phyloP scores from a whole-genome alignment of 306 rosid species.

The Cucurbita moschata region DNA sequence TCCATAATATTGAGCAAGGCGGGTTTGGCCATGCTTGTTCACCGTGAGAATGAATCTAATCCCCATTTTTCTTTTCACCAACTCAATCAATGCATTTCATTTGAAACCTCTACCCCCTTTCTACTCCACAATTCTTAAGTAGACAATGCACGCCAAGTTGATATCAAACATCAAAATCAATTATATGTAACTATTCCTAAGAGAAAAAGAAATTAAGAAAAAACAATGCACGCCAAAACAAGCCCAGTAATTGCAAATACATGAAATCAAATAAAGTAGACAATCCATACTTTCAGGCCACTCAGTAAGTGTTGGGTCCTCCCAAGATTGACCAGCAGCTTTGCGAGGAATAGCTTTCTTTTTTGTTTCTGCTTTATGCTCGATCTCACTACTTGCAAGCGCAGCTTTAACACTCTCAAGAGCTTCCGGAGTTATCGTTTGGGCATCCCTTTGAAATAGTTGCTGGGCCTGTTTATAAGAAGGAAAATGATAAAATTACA shows the following conservation, averaged over 20 bases:
- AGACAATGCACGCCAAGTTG: neutral
- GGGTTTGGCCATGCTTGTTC: slow-evolving; percentile 90
- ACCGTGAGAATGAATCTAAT: slow-evolving; percentile 89
- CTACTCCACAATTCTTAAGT: neutral
- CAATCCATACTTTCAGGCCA: slow-evolving; percentile 81
- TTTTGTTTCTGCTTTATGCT: slow-evolving; percentile 66
- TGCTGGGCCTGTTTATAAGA: slow-evolving; percentile 64
- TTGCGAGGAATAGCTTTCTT: slow-evolving; percentile 91
- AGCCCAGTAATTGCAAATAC: neutral
- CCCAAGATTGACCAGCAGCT: slow-evolving; percentile 95
- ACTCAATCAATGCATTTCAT: neutral
- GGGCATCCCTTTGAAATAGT: slow-evolving; percentile 86
- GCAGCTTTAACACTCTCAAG: slow-evolving; percentile 91
- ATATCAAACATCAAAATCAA: neutral
- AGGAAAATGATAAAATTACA: neutral
- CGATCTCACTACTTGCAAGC: slow-evolving; percentile 75
- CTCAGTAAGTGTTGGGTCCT: slow-evolving; percentile 85
- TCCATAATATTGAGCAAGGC: slow-evolving; percentile 91
- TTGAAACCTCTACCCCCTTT: neutral
- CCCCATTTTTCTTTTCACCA: slow-evolving; percentile 36
- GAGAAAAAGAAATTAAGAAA: no score
- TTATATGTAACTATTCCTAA: neutral
- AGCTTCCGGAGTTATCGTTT: slow-evolving; percentile 80
- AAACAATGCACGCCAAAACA: no score
- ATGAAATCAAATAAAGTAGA: neutral